phyloP scores from a whole-genome alignment of 2,329 filamentous ascomycete species.

The Raffaelea arxii region DNA sequence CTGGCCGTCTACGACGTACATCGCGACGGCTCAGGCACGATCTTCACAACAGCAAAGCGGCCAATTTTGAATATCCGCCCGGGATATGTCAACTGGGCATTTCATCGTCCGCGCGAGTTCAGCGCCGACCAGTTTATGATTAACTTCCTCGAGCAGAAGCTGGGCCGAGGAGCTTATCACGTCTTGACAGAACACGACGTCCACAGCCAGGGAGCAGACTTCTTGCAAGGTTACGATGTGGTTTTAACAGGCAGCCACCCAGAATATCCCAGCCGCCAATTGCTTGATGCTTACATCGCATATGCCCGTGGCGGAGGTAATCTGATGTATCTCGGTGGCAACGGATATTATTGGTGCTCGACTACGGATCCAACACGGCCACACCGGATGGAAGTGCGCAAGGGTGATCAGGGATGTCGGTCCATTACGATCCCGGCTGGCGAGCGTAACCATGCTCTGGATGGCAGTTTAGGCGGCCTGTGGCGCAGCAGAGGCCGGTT shows the following conservation, averaged over 20 bases:
- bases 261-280: conserved; percentile 21
- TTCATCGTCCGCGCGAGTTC: conserved; percentile 24
- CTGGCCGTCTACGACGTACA: conserved; percentile 28
- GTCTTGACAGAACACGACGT: conserved; percentile 27
- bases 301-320: conserved; percentile 21
- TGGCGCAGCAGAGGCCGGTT: conserved; percentile 22
- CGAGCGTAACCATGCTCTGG: conserved; percentile 18
- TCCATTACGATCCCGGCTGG: conserved; percentile 19
- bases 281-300: conserved; percentile 17
- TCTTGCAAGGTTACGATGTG: conserved; percentile 14
- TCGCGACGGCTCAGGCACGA: conserved; percentile 23
- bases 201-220: conserved; percentile 14
- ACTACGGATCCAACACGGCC: conserved; percentile 13
- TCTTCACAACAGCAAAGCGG: conserved; percentile 21
- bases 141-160: conserved; percentile 20
- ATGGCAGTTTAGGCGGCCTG: conserved; percentile 21
- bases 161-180: conserved; percentile 23
- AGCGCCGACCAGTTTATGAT: conserved; percentile 25
- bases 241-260: conserved; percentile 24
- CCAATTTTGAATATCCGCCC: conserved; percentile 28
- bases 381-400: conserved; percentile 24
- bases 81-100: conserved; percentile 24
- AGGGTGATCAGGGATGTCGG: conserved; percentile 22
- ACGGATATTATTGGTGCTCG: conserved; percentile 25
- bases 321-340: conserved; percentile 28